Evolutionary conservation across 495 filamentous ascomycete genomes (phyloP).

Genomic region (Copromyces sp.): DNA sequence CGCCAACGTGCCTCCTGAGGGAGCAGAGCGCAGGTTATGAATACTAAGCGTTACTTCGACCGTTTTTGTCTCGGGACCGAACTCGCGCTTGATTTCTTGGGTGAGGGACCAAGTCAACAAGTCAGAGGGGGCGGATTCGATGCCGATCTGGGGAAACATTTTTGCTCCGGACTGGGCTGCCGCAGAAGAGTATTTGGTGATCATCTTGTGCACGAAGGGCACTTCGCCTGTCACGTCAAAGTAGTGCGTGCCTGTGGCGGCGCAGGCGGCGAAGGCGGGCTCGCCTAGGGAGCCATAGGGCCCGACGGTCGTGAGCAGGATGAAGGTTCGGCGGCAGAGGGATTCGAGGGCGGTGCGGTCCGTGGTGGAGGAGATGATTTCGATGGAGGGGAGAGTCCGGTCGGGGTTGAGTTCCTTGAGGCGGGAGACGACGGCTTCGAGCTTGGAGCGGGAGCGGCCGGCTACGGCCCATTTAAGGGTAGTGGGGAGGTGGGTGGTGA

Average conservation of each 20-base stretch:
- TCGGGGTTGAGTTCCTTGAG: constrained; percentile 58
- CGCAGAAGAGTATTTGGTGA: constrained; percentile 65
- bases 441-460: constrained; percentile 65
- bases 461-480: constrained; percentile 84
- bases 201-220: constrained; percentile 69
- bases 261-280: constrained; percentile 79
- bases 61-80: constrained; percentile 36
- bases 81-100: constrained; percentile 48
- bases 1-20: constrained; percentile 66
- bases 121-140: constrained; percentile 82
- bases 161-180: constrained; percentile 70
- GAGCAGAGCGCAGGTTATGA: constrained; percentile 46
- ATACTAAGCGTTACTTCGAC: constrained; percentile 50
- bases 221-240: constrained; percentile 84
- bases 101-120: constrained; percentile 64
- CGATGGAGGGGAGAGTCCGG: constrained; percentile 46
- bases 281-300: constrained; percentile 74
- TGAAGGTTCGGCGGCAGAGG: constrained; percentile 62
- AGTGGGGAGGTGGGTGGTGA: constrained; percentile 62
- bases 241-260: constrained; percentile 80
- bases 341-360: constrained; percentile 42
- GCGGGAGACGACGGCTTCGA: constrained; percentile 55
- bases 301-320: constrained; percentile 77
- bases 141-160: constrained; percentile 75
- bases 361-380: constrained; percentile 57